Evolutionary conservation across 371 early-diverging fungal species (phyloP).

Genomic region (Mucor velutinosus): DNA sequence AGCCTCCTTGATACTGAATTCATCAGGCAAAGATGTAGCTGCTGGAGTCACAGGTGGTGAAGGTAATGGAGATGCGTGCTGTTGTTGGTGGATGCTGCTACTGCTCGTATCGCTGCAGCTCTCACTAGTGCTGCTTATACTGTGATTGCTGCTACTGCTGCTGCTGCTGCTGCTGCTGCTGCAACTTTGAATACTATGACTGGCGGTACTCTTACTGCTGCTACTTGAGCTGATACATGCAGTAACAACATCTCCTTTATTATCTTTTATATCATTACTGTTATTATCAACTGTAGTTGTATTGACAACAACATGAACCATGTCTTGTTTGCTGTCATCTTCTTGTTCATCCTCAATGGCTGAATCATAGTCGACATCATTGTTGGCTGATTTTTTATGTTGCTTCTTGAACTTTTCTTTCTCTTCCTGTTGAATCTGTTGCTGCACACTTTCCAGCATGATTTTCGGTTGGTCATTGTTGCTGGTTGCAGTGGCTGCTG

Average conservation of each 20-base stretch:
- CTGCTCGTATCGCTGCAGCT: not conserved
- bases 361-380: not conserved
- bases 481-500: slow-evolving; percentile 11
- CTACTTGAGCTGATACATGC: not conserved
- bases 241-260: not conserved
- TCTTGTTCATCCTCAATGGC: slow-evolving; percentile 11
- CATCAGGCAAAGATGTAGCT: not conserved
- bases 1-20: not conserved
- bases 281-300: not conserved
- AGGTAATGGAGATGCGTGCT: not conserved
- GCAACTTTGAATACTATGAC: not conserved
- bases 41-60: slow-evolving; percentile 12
- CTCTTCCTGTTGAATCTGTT: slow-evolving; percentile 5
- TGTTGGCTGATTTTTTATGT: not conserved
- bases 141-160: not conserved
- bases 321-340: not conserved
- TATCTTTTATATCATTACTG: slow-evolving; percentile 4
- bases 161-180: not conserved
- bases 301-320: not conserved
- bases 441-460: slow-evolving; percentile 16
- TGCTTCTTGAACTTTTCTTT: not conserved
- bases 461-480: not conserved
- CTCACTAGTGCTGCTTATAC: not conserved
- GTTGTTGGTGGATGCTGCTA: not conserved
- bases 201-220: not conserved